Evolutionary conservation across 176 grass and related monocot genomes (phyloP), one percentile per base, ranked within the genome.

Genomic region (Oryza glumipatula): DNA sequence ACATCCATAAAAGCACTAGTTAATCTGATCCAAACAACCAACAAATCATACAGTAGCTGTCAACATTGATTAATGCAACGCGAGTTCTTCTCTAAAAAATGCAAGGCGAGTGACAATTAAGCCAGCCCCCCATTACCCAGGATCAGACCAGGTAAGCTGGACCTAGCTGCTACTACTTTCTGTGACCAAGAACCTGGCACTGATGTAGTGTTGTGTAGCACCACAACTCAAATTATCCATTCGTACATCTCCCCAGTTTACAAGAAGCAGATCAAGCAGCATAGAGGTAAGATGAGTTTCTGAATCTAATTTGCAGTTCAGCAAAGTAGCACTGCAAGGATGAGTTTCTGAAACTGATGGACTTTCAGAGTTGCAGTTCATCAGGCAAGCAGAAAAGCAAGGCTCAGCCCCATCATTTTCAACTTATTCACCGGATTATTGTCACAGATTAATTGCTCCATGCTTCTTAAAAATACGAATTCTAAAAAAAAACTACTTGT

Each of bases 11-110:
- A 78, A 61, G 79, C 68, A 38, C 14, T 74, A 68, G 19, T 72
- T 77, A 82, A 77, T 52, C 71, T 68, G 47, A 68, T 77, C 77
- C 77, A 58, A 89, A 41, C 72, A 24, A 79, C 46, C 66, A 21
- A 67, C 66, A 58, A 70, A n/a, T 60, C 66, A 66, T 58, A 58
- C 54, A 21, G 54, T 47, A 73, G 54, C 61, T 74, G 69, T 75
- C 68, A 39, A 58, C 68, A 79, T 51, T 72, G 80, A 79, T 77
- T 43, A 8, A 60, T 46, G 73, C 11, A 70, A 61, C 44, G 54
- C 54, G 30, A 38, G 70, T 16, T 32, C 30, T 32, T 32, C 30
- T 32, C 30, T 32, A 3, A 32, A 32, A 32, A 8, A 60, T 46
- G 73, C 11, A 70, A 61, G 66, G 54, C 54, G 30, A 38, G 70